Evolutionary conservation across 2,329 filamentous ascomycete genomes (phyloP).

Genomic region (Monilinia fructicola): DNA sequence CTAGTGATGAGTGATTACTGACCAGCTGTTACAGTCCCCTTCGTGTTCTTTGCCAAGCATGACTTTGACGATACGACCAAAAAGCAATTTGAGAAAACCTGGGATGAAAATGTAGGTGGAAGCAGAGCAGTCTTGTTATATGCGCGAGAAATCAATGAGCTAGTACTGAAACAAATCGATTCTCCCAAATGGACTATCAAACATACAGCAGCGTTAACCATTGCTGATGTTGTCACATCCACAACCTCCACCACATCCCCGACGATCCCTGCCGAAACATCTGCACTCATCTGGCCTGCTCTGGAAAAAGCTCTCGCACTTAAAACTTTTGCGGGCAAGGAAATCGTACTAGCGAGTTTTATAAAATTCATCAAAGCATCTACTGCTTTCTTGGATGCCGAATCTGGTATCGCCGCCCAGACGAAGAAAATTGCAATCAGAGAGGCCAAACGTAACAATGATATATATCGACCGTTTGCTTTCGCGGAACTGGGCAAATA

Average conservation of each 20-base stretch:
- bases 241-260: conserved; percentile 53
- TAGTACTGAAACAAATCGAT: conserved; percentile 68
- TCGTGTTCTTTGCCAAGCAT: conserved; percentile 84
- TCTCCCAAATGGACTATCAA: conserved; percentile 88
- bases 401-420: conserved; percentile 55
- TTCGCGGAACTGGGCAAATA: conserved; percentile 72
- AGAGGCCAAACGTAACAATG: conserved; percentile 90
- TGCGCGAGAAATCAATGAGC: conserved; percentile 72
- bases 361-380: conserved; percentile 72
- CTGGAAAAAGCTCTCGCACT: conserved; percentile 78
- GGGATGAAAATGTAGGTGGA: conserved; percentile 88
- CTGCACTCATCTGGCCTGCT: conserved; percentile 73
- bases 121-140: conserved; percentile 80
- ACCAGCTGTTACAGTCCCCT: conserved; percentile 58
- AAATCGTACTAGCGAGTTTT: conserved; percentile 77
- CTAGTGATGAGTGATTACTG: background rate
- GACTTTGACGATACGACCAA: conserved; percentile 79
- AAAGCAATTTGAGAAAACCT: conserved; percentile 79
- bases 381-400: conserved; percentile 55
- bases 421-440: conserved; percentile 79
- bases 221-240: conserved; percentile 70
- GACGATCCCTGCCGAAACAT: conserved; percentile 58
- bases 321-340: conserved; percentile 93
- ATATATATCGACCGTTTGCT: conserved; percentile 75
- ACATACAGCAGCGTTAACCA: conserved; percentile 79